phyloP scores from a whole-genome alignment of 2,329 filamentous ascomycete species.

The Trichoderma semiorbis region DNA sequence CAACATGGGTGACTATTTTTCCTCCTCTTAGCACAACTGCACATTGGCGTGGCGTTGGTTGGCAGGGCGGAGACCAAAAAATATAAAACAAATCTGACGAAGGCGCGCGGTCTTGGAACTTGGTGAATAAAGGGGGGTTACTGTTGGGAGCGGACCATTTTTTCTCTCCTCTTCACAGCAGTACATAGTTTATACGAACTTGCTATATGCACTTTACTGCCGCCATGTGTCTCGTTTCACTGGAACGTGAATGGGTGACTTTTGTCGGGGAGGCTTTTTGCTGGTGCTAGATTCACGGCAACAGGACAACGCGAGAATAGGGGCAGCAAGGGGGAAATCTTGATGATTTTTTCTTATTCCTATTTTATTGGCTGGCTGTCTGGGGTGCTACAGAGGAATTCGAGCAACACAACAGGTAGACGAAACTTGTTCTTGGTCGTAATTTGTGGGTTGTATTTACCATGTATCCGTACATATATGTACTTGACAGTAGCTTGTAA shows the following conservation, averaged over 20 bases:
- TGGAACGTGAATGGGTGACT: background rate
- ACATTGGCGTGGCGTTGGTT: slow-evolving; percentile 17
- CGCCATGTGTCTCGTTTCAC: background rate
- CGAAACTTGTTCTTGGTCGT: too few relatives aligned
- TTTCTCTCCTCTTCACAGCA: background rate
- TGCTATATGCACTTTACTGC: background rate
- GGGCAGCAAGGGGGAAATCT: background rate
- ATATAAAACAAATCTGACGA: background rate
- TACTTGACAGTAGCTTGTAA: background rate
- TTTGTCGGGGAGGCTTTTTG: background rate
- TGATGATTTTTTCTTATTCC: background rate
- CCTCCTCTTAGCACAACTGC: slow-evolving; percentile 11
- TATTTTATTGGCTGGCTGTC: background rate
- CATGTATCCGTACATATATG: background rate
- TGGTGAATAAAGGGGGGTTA: background rate
- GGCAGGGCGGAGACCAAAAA: slow-evolving; percentile 11
- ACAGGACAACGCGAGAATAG: background rate
- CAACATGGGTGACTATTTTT: background rate
- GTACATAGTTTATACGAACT: background rate
- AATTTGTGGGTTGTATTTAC: background rate
- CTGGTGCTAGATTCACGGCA: too few relatives aligned
- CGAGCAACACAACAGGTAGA: background rate
- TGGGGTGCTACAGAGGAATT: background rate
- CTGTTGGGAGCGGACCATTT: background rate
- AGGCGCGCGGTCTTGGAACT: background rate